Evolutionary conservation across 2,329 filamentous ascomycete genomes (phyloP).

Genomic region (Sporothrix mexicana): DNA sequence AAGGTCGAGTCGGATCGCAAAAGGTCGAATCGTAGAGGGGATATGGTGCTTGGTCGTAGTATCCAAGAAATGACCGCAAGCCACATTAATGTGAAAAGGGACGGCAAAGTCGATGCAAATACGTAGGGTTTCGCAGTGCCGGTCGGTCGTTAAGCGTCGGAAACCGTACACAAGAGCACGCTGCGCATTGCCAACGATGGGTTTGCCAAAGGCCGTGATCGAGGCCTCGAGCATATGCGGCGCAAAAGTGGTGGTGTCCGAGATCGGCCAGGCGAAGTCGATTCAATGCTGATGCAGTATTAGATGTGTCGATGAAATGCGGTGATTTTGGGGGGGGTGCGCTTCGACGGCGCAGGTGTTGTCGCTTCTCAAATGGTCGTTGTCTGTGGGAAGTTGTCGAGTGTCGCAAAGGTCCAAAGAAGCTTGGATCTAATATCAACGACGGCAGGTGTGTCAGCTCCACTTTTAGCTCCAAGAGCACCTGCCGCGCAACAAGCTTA

Average conservation of each 20-base stretch:
- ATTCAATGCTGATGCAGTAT: background rate
- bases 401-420: background rate
- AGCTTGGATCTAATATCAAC: background rate
- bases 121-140: background rate
- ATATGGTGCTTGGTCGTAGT: background rate
- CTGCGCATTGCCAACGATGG: background rate
- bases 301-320: too few relatives aligned
- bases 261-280: background rate
- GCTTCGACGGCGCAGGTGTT: too few relatives aligned
- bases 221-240: slow-evolving; percentile 9
- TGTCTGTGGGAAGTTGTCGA: background rate
- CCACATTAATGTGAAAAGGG: background rate
- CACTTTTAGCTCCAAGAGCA: background rate
- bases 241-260: background rate
- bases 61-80: slow-evolving; percentile 22
- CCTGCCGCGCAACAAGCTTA: slow-evolving; percentile 18
- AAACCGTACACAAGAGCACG: background rate
- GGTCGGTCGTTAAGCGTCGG: background rate
- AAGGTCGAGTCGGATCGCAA: background rate
- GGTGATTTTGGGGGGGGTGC: too few relatives aligned
- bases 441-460: slow-evolving; percentile 10
- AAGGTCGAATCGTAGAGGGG: background rate
- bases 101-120: background rate
- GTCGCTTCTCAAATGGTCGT: too few relatives aligned
- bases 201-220: background rate